Percentiles rank a stretch among this genome's conserved stretches.
Evolutionary conservation across 129 eudicot genomes (phyloP).

Genomic region (Dittrichia graveolens): DNA sequence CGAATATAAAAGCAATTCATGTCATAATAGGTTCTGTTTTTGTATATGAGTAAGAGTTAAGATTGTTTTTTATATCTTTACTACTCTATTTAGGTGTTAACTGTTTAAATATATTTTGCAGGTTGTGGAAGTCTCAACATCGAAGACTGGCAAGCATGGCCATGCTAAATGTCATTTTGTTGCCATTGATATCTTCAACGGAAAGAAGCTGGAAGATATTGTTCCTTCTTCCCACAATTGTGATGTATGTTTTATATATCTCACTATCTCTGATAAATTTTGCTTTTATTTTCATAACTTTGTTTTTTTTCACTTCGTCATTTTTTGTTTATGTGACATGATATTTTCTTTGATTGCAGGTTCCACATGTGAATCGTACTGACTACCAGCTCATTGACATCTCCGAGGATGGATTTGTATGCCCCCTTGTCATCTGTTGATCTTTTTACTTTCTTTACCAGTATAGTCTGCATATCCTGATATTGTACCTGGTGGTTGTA

Average conservation of each 20-base stretch:
- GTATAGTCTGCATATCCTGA: background rate
- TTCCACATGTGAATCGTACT: conserved; percentile 68
- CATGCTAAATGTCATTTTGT: conserved; percentile 86
- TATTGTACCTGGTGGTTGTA: background rate
- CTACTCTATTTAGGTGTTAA: background rate
- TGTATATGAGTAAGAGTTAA: background rate
- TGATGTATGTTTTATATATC: conserved; percentile 49
- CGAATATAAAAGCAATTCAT: background rate
- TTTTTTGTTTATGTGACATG: background rate
- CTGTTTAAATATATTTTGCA: background rate
- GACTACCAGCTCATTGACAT: conserved; percentile 79
- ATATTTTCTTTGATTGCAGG: conserved; percentile 36
- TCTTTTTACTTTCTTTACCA: background rate
- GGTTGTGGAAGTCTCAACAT: conserved; percentile 86
- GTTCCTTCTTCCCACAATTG: conserved; percentile 84
- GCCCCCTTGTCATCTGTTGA: background rate
- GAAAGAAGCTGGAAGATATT: conserved; percentile 77
- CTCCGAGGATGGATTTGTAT: conserved; percentile 70
- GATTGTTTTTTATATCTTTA: background rate
- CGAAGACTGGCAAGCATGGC: conserved; percentile 81
- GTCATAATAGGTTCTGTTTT: background rate
- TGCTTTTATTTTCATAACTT: background rate
- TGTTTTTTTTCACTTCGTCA: background rate
- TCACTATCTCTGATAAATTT: background rate
- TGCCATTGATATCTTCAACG: conserved; percentile 71